Percentiles rank a stretch among this genome's conserved stretches.
phyloP scores from a whole-genome alignment of 306 rosid genomes.

The Cajanus cajan region DNA sequence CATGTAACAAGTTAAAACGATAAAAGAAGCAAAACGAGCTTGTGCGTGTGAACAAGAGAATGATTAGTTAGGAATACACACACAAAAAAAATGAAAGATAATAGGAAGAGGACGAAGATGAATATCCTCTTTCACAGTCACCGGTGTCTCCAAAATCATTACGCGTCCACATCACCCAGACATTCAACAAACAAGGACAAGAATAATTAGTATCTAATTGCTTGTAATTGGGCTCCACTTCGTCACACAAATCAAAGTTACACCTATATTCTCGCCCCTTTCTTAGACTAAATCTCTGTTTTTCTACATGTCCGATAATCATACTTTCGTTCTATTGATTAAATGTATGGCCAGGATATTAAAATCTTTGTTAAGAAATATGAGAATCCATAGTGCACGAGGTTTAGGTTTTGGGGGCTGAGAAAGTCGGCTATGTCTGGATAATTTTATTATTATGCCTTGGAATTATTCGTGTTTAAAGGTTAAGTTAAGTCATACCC shows the following conservation, averaged over 20 bases:
- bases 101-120: neutral
- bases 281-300: slow-evolving; percentile 51
- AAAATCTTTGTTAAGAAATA: neutral
- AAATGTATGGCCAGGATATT: neutral
- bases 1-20: neutral
- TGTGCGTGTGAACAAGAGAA: neutral
- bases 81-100: neutral
- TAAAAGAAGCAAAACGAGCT: neutral
- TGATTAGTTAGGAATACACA: neutral
- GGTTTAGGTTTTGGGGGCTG: slow-evolving; percentile 41
- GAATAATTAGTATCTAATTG: slow-evolving; percentile 20
- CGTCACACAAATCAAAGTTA: slow-evolving; percentile 15
- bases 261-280: slow-evolving; percentile 15
- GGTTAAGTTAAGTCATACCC: no score
- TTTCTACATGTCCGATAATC: neutral
- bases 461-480: neutral
- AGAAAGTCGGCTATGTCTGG: neutral
- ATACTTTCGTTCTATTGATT: neutral
- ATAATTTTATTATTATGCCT: neutral
- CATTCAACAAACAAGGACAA: slow-evolving; percentile 55
- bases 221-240: slow-evolving; percentile 23
- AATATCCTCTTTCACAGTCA: slow-evolving; percentile 41
- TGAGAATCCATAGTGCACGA: slow-evolving; percentile 39
- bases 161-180: slow-evolving; percentile 46
- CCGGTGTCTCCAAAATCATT: slow-evolving; percentile 51